phyloP scores from a whole-genome alignment of 129 eudicot genomes.

The Pulicaria dysenterica region DNA sequence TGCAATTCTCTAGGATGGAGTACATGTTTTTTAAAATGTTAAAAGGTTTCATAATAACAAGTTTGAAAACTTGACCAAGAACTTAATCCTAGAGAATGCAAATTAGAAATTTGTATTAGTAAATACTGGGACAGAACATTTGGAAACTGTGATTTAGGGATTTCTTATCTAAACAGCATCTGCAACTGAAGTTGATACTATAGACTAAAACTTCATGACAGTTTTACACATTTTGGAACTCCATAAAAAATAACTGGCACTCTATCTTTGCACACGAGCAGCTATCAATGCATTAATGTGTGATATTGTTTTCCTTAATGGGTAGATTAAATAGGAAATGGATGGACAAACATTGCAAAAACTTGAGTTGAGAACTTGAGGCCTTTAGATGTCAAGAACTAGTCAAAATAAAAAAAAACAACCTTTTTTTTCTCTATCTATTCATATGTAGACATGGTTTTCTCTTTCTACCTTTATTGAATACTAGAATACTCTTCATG shows the following conservation, averaged over 20 bases:
- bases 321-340: not conserved
- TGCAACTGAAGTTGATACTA: constrained; percentile 1
- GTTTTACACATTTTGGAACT: not conserved
- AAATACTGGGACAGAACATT: not conserved
- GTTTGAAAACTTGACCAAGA: constrained; percentile 1
- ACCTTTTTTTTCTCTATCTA: not conserved
- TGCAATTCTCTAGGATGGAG: not conserved
- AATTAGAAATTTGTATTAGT: not conserved
- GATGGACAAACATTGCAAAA: not conserved
- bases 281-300: not conserved
- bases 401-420: not conserved
- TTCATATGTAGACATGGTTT: not conserved
- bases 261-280: constrained; percentile 1
- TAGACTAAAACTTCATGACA: not conserved
- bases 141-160: constrained; percentile 11
- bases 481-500: not conserved
- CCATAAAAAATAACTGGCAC: not conserved
- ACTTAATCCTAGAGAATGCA: not conserved
- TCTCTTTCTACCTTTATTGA: not conserved
- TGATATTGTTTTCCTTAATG: not conserved
- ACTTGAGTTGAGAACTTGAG: not conserved
- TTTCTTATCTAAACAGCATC: not conserved
- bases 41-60: not conserved
- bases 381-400: not conserved
- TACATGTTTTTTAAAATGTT: not conserved